A percentile compares a stretch with the other conserved stretches of the same genome.
phyloP scores from a whole-genome alignment of 352 stramenopile genomes.

The Globisporangium spinosum region DNA sequence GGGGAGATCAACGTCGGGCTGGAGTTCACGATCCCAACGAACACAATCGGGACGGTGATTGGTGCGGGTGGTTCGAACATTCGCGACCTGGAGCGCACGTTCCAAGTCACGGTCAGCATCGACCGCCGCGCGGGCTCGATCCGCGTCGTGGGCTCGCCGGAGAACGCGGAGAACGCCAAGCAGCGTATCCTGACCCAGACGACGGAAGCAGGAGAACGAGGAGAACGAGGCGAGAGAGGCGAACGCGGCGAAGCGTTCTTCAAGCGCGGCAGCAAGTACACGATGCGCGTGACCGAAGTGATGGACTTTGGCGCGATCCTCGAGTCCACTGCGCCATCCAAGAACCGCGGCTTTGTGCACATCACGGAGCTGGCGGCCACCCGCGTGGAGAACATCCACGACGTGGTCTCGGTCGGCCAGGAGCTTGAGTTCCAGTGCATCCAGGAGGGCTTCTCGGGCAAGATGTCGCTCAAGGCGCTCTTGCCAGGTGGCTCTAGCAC shows the following conservation, averaged over 20 bases:
- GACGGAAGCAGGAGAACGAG: conserved; percentile 16
- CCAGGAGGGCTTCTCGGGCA: conserved; percentile 68
- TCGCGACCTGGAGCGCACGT: conserved; percentile 61
- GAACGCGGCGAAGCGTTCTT: conserved; percentile 50
- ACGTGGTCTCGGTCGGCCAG: conserved; percentile 58
- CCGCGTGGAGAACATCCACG: conserved; percentile 64
- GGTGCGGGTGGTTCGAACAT: conserved; percentile 74
- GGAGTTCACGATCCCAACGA: conserved; percentile 58
- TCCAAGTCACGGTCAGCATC: conserved; percentile 62
- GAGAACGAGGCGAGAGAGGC: conserved; percentile 2
- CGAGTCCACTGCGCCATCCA: conserved; percentile 56
- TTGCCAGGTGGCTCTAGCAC: neutral
- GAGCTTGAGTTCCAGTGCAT: conserved; percentile 81
- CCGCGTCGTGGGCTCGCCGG: conserved; percentile 82
- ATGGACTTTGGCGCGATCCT: conserved; percentile 96
- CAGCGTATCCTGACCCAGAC: conserved; percentile 58
- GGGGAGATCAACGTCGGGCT: conserved; percentile 41
- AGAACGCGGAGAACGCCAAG: conserved; percentile 75
- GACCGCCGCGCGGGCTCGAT: conserved; percentile 85
- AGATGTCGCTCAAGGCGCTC: conserved; percentile 77
- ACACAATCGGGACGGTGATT: conserved; percentile 63
- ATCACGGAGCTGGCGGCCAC: conserved; percentile 88
- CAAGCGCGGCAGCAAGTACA: conserved; percentile 86
- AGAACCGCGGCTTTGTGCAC: conserved; percentile 92
- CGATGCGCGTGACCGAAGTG: conserved; percentile 90